These are phyloP conservation scores for Lachancea nothofagi DNA, from an alignment of 805 yeast species.

Conservation along the genomic window DNA sequence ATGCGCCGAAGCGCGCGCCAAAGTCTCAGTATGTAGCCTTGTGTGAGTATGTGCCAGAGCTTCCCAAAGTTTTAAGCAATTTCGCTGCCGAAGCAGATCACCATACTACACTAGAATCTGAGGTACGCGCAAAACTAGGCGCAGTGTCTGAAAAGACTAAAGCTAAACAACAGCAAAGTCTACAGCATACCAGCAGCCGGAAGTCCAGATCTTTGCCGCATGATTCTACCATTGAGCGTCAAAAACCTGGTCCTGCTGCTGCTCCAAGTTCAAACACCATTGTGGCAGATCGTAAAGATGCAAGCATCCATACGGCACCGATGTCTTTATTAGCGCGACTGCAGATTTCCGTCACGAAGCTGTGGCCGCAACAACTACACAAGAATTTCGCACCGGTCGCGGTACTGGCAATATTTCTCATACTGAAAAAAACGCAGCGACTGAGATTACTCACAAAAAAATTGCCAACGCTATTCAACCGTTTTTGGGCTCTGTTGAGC, in stretches of 20 bases:
- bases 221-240: too few relatives aligned
- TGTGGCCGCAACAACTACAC: neutral
- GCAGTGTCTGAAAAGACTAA: too few relatives aligned
- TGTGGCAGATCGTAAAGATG: too few relatives aligned
- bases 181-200: too few relatives aligned
- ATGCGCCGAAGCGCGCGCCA: conserved; percentile 10
- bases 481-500: neutral
- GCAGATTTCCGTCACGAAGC: neutral
- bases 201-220: too few relatives aligned
- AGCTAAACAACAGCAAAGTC: too few relatives aligned
- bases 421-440: neutral
- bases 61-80: conserved; percentile 3
- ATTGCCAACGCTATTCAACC: neutral
- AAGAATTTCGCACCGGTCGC: conserved; percentile 1
- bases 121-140: too few relatives aligned
- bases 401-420: neutral
- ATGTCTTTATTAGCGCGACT: neutral
- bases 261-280: too few relatives aligned
- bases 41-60: conserved; percentile 13
- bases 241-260: too few relatives aligned
- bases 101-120: neutral
- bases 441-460: neutral
- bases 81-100: neutral
- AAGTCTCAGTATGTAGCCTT: conserved; percentile 15
- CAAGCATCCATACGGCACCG: too few relatives aligned